Base-by-base conservation (phyloP, 257 asterid genomes). In the Capsicum baccatum region DNA sequence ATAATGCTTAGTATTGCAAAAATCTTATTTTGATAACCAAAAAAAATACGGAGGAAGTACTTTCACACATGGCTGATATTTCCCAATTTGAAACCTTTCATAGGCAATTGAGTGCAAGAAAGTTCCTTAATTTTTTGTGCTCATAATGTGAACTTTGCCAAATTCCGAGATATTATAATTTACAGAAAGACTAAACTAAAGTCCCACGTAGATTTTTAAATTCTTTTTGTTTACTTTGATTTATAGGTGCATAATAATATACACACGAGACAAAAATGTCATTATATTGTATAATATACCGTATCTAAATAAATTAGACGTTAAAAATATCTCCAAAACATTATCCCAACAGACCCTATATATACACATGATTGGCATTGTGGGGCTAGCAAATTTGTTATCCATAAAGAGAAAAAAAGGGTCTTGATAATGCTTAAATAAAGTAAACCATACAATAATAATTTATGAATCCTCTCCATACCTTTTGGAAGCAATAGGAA, bases 401-500 rank as follows among this genome's bases (percentile, higher is more conserved):
- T 26, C 81, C 15, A 76, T 8, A 26, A 26, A 52, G 48, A 76
- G 21, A 52, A 2, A n/a, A 6, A 6, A 52, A 52, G 48, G 9
- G 11, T 39, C 50, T 54, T 26, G 26, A 76, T 76, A 76, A 12
- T 52, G 39, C 62, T 76, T 52, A 2, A 76, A 26, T 76, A 10
- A 52, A 17, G 21, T 33, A 52, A 76, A 26, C 33, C 33, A 26
- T 26, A 2, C 42, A 63, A 63, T 63, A 55, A 14, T 52, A 50
- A 76, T 76, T 50, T 76, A 76, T 76, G 48, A 3, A 76, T 76
- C 39, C 26, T 52, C 48, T 76, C 63, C 81, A 26, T 76, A 26
- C 15, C n/a, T 76, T 76, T 52, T 78, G 81, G 81, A 78, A 78
- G 26, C 81, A 78, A 78, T n/a, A 78, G 26, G 64, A 78, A 78